Base-by-base conservation (phyloP, 2,329 filamentous ascomycete species). In the Pseudogymnoascus sp. region DNA sequence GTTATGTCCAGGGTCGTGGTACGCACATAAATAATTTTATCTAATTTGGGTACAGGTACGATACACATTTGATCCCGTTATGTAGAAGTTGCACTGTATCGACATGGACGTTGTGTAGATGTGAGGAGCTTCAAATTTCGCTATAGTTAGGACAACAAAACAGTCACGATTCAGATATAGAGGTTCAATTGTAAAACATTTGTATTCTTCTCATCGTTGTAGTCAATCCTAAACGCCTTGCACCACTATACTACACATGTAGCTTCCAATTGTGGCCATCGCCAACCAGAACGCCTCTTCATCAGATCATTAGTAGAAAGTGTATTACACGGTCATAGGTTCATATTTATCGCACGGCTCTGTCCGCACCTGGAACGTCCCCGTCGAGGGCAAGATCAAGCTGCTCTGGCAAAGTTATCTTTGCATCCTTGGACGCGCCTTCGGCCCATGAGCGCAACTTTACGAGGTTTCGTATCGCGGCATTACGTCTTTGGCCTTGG, bases 401-500 rank as follows among this genome's bases (percentile, higher is more conserved):
- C 7, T 61, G 65, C 60, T 64, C 65, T 2, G 73, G 73, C 7
- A 75, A 35, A 35, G 74, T 70, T 42, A 71, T 74, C 64, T 74
- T 75, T 6, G 59, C 64, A 50, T 72, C 71, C 59, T 72, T 67
- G 29, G 72, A 72, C 3, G 67, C 68, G 26, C 70, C 71, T 59
- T 97, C 93, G 8, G 91, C 88, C 91, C 93, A 99, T 0, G 88
- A 86, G 63, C 93, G 85, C 72, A 96, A 82, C 71, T 88, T 87
- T 42, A 96, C 86, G 2, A 99, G 80, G 67, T 89, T 85, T 63
- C 89, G 84, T 67, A 99, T 90, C 26, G 90, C 89, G 11, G 93
- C 89, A 74, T 96, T 91, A 65, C 88, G 85, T 66, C 86, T 82
- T 68, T 86, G 81, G 21, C 88, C 87, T 72, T 93, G 88, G 61